phyloP scores from a whole-genome alignment of 139 green algal genomes.

The Micractinium sp. region DNA sequence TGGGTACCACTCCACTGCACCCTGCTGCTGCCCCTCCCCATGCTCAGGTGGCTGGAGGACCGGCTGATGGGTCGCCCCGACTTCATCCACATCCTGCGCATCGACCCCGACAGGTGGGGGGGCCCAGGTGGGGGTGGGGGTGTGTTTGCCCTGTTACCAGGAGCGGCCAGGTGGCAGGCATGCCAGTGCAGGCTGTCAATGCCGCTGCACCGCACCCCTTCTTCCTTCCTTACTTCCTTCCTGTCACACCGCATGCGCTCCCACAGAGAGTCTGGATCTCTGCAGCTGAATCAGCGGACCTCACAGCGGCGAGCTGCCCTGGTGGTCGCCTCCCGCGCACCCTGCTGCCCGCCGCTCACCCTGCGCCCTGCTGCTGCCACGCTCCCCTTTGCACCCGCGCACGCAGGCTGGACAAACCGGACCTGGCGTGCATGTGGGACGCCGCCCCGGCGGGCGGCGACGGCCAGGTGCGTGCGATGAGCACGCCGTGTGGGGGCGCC shows the following conservation, averaged over 20 bases:
- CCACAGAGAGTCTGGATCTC: too few relatives aligned
- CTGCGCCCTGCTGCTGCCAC: not conserved
- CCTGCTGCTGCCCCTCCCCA: not conserved
- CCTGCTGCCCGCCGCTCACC: too few relatives aligned
- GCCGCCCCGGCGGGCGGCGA: not conserved
- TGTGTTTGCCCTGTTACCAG: not conserved
- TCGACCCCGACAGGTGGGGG: conserved; percentile 24
- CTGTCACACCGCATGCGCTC: too few relatives aligned
- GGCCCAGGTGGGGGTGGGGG: not conserved
- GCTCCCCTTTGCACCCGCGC: not conserved
- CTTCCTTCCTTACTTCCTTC: not conserved
- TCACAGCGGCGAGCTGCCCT: too few relatives aligned
- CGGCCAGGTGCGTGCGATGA: not conserved
- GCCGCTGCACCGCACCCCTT: not conserved
- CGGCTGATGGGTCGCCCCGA: conserved; percentile 16
- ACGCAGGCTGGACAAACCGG: conserved; percentile 26
- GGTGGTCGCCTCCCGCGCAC: not conserved
- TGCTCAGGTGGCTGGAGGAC: conserved; percentile 2
- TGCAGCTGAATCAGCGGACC: too few relatives aligned
- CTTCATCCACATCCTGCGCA: conserved; percentile 50
- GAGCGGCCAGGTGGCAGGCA: not conserved
- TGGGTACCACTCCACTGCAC: not conserved
- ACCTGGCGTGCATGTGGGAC: conserved; percentile 16
- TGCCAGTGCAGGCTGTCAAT: not conserved
- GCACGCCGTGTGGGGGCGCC: not conserved